Conservation (phyloP, 768 basidiomycete species). For the Boletus patriciae region DNA sequence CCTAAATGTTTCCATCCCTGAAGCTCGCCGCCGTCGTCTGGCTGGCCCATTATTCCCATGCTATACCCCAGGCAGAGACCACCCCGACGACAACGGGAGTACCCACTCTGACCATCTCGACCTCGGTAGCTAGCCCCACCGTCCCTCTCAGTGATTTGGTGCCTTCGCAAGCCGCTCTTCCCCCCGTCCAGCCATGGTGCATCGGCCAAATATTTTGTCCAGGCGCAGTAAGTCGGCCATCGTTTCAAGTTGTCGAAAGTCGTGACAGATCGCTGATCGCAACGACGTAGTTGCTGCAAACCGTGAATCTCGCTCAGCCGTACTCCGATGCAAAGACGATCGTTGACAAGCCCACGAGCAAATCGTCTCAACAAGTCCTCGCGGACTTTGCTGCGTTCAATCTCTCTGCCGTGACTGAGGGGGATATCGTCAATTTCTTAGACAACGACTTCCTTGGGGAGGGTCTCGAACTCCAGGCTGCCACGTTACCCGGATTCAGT, state of each 20-base stretch:
- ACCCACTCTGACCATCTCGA: constrained; percentile 49
- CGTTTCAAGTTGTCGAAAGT: too few species aligned
- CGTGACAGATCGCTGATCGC: background rate
- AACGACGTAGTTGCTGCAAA: constrained; percentile 66
- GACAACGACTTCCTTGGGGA: constrained; percentile 79
- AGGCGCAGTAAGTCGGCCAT: constrained; percentile 53
- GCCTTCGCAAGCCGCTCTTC: constrained; percentile 63
- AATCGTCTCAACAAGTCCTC: constrained; percentile 63
- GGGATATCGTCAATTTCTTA: constrained; percentile 65
- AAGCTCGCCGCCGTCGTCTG: constrained; percentile 15
- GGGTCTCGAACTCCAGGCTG: constrained; percentile 75
- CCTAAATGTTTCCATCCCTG: constrained; percentile 35
- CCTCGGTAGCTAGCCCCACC: constrained; percentile 65
- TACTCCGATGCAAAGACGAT: constrained; percentile 86
- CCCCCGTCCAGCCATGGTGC: constrained; percentile 78
- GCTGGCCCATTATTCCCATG: constrained; percentile 14
- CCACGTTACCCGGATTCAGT: constrained; percentile 61
- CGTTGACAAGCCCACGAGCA: constrained; percentile 84
- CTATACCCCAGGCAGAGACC: constrained; percentile 15
- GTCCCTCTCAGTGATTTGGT: constrained; percentile 50
- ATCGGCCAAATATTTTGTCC: constrained; percentile 77
- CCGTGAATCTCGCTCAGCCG: constrained; percentile 73
- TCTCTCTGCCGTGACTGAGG: constrained; percentile 52
- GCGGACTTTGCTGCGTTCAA: constrained; percentile 55
- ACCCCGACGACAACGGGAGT: constrained; percentile 17